These are phyloP conservation scores for Suillus fuscotomentosus DNA, from an alignment of 768 basidiomycete genomes.

Conservation along the genomic window DNA sequence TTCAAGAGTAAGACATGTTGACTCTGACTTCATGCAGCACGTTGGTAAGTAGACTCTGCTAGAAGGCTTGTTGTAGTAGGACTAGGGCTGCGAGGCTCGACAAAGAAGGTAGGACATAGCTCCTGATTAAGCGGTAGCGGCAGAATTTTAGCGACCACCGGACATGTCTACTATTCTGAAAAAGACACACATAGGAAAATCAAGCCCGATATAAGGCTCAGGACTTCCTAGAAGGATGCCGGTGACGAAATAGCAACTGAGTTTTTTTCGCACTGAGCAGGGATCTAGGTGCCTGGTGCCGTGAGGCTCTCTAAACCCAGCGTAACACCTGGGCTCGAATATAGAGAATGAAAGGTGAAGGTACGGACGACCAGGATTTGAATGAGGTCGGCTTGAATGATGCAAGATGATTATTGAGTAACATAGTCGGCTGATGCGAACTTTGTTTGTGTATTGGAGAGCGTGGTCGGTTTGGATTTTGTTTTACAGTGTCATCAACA, in stretches of 20 bases:
- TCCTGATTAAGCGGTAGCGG: not conserved
- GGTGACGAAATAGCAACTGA: not conserved
- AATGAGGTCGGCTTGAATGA: not conserved
- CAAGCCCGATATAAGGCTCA: not conserved
- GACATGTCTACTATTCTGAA: not conserved
- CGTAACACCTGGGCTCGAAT: not conserved
- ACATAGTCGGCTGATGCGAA: slow-evolving; percentile 2
- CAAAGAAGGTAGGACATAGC: not conserved
- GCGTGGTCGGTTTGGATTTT: slow-evolving; percentile 48
- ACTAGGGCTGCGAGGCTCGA: not conserved
- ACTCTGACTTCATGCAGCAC: not conserved
- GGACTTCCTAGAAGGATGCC: not conserved
- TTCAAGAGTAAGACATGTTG: not conserved
- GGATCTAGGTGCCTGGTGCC: not conserved
- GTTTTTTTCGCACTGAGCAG: not conserved
- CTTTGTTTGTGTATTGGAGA: slow-evolving; percentile 42
- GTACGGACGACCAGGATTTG: too few species aligned
- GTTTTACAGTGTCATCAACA: slow-evolving; percentile 74
- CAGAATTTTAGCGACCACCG: not conserved
- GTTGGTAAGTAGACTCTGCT: not conserved
- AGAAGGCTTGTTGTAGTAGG: not conserved
- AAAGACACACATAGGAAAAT: not conserved
- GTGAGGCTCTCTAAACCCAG: not conserved
- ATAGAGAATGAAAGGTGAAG: not conserved
- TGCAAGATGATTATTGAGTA: not conserved